Evolutionary conservation across 805 yeast species (phyloP).

Genomic region (Starmerella bombicola): DNA sequence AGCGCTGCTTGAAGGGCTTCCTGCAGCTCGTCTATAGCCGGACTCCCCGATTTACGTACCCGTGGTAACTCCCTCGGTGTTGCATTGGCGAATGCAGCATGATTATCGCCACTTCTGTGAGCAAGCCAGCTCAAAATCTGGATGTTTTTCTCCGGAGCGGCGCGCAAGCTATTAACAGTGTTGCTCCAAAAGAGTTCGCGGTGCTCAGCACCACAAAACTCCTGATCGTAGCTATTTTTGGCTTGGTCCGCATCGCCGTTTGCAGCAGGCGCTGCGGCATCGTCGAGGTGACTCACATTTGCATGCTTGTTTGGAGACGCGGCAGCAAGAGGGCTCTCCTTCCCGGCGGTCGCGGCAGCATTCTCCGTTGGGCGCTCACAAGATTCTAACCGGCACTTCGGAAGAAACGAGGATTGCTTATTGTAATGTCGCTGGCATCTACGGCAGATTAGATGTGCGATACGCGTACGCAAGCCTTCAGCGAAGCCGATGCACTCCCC

Average conservation of each 20-base stretch:
- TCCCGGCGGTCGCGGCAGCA: too few relatives aligned
- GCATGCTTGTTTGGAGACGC: too few relatives aligned
- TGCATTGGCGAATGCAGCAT: neutral
- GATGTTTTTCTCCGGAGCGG: neutral
- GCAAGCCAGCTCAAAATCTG: slow-evolving; percentile 6
- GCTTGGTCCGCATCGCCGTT: too few relatives aligned
- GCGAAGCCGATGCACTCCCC: slow-evolving; percentile 9
- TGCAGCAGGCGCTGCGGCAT: too few relatives aligned
- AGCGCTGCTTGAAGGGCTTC: neutral
- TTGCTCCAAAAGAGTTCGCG: slow-evolving; percentile 5
- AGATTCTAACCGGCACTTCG: slow-evolving; percentile 6
- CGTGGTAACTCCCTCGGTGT: slow-evolving; percentile 5
- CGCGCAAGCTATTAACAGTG: neutral
- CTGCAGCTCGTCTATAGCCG: neutral
- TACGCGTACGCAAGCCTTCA: neutral
- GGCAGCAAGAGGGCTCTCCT: too few relatives aligned
- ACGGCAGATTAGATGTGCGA: slow-evolving; percentile 4
- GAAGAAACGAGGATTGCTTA: neutral
- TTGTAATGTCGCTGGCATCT: slow-evolving; percentile 1
- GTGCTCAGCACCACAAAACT: slow-evolving; percentile 9
- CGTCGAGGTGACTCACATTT: too few relatives aligned
- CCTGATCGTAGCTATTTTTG: too few relatives aligned
- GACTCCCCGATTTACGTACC: neutral
- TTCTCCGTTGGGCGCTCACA: slow-evolving; percentile 1
- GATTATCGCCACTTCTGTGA: neutral